Base-by-base conservation (phyloP, 257 asterid species). In the Capsicum chinense region DNA sequence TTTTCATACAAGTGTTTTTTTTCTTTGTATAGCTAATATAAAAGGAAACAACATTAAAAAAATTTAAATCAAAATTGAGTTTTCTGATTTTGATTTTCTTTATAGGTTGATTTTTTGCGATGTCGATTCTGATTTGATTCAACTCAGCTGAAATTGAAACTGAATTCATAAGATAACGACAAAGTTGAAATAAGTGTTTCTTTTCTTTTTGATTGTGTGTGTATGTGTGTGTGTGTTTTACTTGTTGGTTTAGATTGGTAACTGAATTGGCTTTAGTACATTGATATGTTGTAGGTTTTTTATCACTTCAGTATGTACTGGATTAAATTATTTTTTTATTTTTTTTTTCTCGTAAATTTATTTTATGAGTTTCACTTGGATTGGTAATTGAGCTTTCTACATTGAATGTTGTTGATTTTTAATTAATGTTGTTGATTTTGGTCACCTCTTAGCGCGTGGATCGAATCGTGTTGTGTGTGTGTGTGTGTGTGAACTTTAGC, bases 81-180 rank as follows among this genome's bases (percentile, higher is more conserved):
- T 47, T 42, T 19, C 26, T 7, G 60, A 21, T 39, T 54, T 67
- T n/a, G 69, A 15, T 68, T 47, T 39, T 39, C 5, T 39, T 3
- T 7, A 4, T 17, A 9, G 67, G 15, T 82, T 64, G 71, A 62
- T 81, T 66, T 26, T 26, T 82, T 82, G 5, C 9, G 62, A 83
- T 68, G 42, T 67, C 33, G 16, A 35, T 82, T 26, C 83, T 56
- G 33, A 44, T 82, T 86, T 60, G 39, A 54, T 85, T 84, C 57
- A 52, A 62, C 50, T 64, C 56, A 6, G 73, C 84, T 86, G 86
- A 86, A 33, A 16, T 82, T 82, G 50, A 78, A 78, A 54, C 82
- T 78, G 82, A 78, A 26, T 71, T 39, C 7, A 74, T 19, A 47
- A 52, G 81, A 76, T 76, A 78, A 78, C 64, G 50, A 54, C 9